Base-by-base conservation (phyloP, 1,139 yeast species). In the Taphrina flavorubra region DNA sequence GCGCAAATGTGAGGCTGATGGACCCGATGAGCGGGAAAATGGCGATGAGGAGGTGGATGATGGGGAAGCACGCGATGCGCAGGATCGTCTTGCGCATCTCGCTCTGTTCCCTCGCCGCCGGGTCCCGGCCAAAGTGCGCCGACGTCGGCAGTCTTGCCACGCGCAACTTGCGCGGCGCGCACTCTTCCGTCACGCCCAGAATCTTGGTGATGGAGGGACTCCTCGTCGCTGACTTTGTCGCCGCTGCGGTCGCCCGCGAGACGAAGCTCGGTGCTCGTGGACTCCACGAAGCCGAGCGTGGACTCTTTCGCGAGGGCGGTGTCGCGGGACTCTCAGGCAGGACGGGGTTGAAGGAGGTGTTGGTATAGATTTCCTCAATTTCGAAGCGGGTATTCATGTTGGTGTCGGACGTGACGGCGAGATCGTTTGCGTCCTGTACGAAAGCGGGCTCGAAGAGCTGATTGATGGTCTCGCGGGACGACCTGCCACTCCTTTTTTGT, bases 381-480 rank as follows among this genome's bases (percentile, higher is more conserved):
- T 58, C 53, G 42, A 58, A 58, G 34, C 53, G 51, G 11, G 25
- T 31, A 31, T 58, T 58, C 62, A 58, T 58, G 62, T 58, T 58
- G 39, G 62, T 58, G 39, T 58, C 62, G 39, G 62, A 44, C 39
- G 39, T 25, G 51, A 58, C 34, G 39, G 51, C 39, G 42, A 58
- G 36, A 11, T 42, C 51, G 34, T 58, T 20, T n/a, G 46, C 51
- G 34, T 55, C 67, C 13, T 14, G n/a, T 37, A 16, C 51, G 8
- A 44, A 56, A 5, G 67, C 55, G 16, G 67, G 67, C 39, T 55
- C 61, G 47, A 44, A 63, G 16, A 63, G 39, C 44, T 63, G 67
- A 44, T 63, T 63, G 61, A 63, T 47, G 53, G 53, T 55, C 36
- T 53, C 67, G 7, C 49, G 36, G 5, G 47, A 39, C 5, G 44